Evolutionary conservation across 495 filamentous ascomycete genomes (phyloP).

Genomic region (Penicillium flavigenum): DNA sequence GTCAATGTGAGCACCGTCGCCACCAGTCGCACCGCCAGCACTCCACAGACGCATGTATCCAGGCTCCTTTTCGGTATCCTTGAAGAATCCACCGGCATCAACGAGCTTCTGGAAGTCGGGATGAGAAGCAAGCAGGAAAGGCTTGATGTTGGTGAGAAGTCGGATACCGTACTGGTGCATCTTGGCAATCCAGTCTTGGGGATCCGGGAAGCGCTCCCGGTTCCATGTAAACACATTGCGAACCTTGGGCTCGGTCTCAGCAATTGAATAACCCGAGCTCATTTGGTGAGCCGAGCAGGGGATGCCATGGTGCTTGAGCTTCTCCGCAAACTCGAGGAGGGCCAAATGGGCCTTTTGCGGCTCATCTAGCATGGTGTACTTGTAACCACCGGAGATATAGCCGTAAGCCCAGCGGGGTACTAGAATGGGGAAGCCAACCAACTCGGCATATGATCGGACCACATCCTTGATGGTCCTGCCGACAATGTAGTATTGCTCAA

Average conservation of each 20-base stretch:
- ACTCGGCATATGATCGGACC: conserved; percentile 60
- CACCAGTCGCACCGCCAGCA: conserved; percentile 64
- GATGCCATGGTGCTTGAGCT: conserved; percentile 60
- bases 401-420: conserved; percentile 68
- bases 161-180: conserved; percentile 63
- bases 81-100: conserved; percentile 57
- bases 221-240: conserved; percentile 75
- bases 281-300: conserved; percentile 72
- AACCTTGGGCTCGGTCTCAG: conserved; percentile 61
- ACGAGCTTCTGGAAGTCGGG: conserved; percentile 59
- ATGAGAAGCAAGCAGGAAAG: conserved; percentile 63
- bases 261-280: conserved; percentile 70
- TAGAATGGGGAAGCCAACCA: conserved; percentile 63
- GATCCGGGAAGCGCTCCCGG: conserved; percentile 61
- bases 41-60: conserved; percentile 65
- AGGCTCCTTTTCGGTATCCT: conserved; percentile 50
- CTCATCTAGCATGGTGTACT: conserved; percentile 64
- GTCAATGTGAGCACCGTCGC: conserved; percentile 67
- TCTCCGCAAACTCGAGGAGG: conserved; percentile 58
- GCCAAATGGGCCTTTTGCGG: conserved; percentile 55
- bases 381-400: conserved; percentile 68
- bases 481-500: conserved; percentile 69
- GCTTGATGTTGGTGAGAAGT: conserved; percentile 69
- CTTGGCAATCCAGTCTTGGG: conserved; percentile 57
- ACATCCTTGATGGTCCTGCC: conserved; percentile 63